These are phyloP conservation scores for Cryptococcus sp. DNA, from an alignment of 1,284 basidiomycete species.

Conservation along the genomic window DNA sequence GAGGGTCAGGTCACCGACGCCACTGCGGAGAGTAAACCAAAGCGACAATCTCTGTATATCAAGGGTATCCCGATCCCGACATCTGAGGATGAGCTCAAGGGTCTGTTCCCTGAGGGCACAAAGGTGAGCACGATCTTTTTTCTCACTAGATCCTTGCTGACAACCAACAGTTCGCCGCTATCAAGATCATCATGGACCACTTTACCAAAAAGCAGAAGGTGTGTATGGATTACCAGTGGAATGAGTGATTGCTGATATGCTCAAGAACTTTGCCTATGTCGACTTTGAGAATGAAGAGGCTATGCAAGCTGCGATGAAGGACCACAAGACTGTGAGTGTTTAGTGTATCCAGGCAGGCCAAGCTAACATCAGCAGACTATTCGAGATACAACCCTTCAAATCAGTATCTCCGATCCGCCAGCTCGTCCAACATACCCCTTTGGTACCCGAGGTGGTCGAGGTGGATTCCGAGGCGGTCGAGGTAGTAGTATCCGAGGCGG, in stretches of 20 bases:
- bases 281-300: conserved; percentile 80
- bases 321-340: conserved; percentile 60
- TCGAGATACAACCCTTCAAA: conserved; percentile 45
- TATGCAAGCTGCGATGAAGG: conserved; percentile 70
- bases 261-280: conserved; percentile 60
- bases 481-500: not conserved
- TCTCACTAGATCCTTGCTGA: not conserved
- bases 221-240: not conserved
- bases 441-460: not conserved
- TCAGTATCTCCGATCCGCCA: conserved; percentile 28
- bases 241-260: not conserved
- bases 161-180: conserved; percentile 59
- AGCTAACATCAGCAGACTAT: conserved; percentile 4
- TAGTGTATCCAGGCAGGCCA: not conserved
- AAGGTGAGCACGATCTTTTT: conserved; percentile 27
- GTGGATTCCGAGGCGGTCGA: not conserved
- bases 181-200: conserved; percentile 59
- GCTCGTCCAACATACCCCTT: not conserved
- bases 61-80: conserved; percentile 57
- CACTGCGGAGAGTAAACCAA: conserved; percentile 50
- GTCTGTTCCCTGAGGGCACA: conserved; percentile 57
- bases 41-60: conserved; percentile 82
- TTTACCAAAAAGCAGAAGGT: conserved; percentile 32
- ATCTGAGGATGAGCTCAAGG: conserved; percentile 64
- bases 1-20: conserved; percentile 54